Evolutionary conservation across 208 protist species (phyloP).

Genomic region (Blastocrithidia nonstop): DNA sequence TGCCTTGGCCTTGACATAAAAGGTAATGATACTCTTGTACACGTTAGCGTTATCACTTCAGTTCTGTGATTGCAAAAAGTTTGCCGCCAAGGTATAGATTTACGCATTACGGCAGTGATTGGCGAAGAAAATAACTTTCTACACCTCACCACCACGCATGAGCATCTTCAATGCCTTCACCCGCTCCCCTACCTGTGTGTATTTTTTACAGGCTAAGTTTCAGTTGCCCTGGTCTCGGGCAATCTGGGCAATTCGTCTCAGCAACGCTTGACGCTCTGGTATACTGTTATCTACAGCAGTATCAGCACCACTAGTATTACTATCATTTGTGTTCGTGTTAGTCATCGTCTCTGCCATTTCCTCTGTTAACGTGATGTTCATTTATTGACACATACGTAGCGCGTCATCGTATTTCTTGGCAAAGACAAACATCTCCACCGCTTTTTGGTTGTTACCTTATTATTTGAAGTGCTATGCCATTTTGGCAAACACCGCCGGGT

Average conservation of each 20-base stretch:
- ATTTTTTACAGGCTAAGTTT: slow-evolving; percentile 87
- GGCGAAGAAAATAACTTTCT: slow-evolving; percentile 96
- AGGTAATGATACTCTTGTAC: slow-evolving; percentile 91
- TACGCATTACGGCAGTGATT: slow-evolving; percentile 88
- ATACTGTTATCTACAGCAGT: slow-evolving; percentile 15
- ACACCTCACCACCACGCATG: slow-evolving; percentile 90
- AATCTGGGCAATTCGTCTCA: slow-evolving; percentile 62
- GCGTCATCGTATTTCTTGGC: slow-evolving; percentile 78
- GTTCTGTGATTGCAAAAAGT: slow-evolving; percentile 93
- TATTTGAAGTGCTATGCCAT: slow-evolving; percentile 88
- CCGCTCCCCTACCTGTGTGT: slow-evolving; percentile 90
- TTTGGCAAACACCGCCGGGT: slow-evolving; percentile 82
- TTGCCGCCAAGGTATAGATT: slow-evolving; percentile 92
- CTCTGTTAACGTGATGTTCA: slow-evolving; percentile 77
- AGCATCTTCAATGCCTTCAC: slow-evolving; percentile 95
- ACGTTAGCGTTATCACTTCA: slow-evolving; percentile 88
- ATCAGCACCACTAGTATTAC: not conserved
- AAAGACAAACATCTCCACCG: slow-evolving; percentile 88
- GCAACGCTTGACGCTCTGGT: slow-evolving; percentile 31
- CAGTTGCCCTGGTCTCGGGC: slow-evolving; percentile 84
- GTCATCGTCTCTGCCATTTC: slow-evolving; percentile 88
- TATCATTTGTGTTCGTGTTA: not conserved
- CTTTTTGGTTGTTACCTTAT: slow-evolving; percentile 70
- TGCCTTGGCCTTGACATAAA: slow-evolving; percentile 94
- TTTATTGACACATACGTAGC: slow-evolving; percentile 65